A percentile compares a stretch with the other conserved stretches of the same genome.
Conservation (phyloP, 106 monocot species). For the Dioscorea dumetorum region DNA sequence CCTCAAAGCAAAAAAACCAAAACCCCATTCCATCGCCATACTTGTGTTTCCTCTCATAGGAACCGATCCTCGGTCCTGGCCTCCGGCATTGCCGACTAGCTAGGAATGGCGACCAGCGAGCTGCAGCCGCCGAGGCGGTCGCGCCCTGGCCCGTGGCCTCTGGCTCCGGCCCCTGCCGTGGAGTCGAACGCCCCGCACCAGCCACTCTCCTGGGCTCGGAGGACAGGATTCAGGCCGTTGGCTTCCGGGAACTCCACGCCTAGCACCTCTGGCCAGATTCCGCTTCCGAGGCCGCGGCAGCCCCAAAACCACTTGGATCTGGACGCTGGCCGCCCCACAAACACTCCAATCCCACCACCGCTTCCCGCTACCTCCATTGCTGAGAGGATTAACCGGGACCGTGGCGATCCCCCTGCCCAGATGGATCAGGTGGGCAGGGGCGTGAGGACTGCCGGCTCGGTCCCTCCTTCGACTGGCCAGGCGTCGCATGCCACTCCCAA, state of each 20-base stretch:
- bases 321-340: conserved; percentile 37
- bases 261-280: conserved; percentile 52
- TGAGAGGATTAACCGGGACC: conserved; percentile 5
- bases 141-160: conserved; percentile 69
- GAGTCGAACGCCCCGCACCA: conserved; percentile 4
- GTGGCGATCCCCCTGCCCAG: neutral
- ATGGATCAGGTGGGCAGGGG: conserved; percentile 16
- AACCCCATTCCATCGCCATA: too few relatives aligned
- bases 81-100: too few relatives aligned
- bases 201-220: conserved; percentile 84
- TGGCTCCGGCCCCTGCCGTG: conserved; percentile 9
- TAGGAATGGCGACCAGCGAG: conserved; percentile 10
- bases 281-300: conserved; percentile 21
- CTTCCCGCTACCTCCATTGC: conserved; percentile 18
- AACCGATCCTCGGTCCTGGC: too few relatives aligned
- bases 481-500: neutral
- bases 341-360: conserved; percentile 15
- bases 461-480: neutral
- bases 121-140: conserved; percentile 27
- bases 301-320: conserved; percentile 41
- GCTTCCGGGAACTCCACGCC: conserved; percentile 51
- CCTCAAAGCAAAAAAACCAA: too few relatives aligned
- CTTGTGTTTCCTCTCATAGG: too few relatives aligned
- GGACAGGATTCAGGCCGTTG: conserved; percentile 61
- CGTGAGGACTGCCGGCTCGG: neutral